phyloP scores from a whole-genome alignment of 2,329 filamentous ascomycete species.

The Ceratocystis ficicola region DNA sequence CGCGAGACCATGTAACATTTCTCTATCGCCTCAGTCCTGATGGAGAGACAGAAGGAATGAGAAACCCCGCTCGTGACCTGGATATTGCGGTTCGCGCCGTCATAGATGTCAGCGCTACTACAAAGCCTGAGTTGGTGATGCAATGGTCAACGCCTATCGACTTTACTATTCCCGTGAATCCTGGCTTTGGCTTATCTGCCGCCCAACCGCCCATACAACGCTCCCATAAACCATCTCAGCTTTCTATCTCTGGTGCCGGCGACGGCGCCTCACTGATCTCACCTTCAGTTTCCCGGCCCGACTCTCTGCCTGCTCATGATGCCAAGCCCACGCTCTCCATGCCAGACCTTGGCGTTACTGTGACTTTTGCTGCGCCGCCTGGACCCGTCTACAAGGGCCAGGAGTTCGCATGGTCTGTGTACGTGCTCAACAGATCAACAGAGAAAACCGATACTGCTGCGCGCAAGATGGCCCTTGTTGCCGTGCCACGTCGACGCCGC shows the following conservation, averaged over 20 bases:
- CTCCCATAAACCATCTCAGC: slow-evolving; percentile 49
- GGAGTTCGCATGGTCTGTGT: slow-evolving; percentile 59
- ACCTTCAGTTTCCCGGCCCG: slow-evolving; percentile 45
- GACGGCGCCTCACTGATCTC: slow-evolving; percentile 42
- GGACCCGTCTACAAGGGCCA: slow-evolving; percentile 48
- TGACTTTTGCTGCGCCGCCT: slow-evolving; percentile 56
- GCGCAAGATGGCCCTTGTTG: slow-evolving; percentile 58
- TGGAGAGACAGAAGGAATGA: slow-evolving; percentile 36
- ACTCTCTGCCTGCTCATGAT: slow-evolving; percentile 40
- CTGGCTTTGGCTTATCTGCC: slow-evolving; percentile 44
- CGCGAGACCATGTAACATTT: slow-evolving; percentile 64
- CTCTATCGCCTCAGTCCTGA: slow-evolving; percentile 54
- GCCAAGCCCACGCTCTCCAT: slow-evolving; percentile 40
- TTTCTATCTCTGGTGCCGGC: slow-evolving; percentile 46
- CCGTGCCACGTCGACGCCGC: slow-evolving; percentile 52
- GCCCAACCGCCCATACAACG: slow-evolving; percentile 48
- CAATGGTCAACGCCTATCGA: slow-evolving; percentile 58
- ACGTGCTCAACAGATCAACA: slow-evolving; percentile 60
- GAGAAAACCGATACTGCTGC: slow-evolving; percentile 32
- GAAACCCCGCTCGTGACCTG: slow-evolving; percentile 41
- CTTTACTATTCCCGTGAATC: slow-evolving; percentile 54
- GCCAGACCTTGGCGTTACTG: slow-evolving; percentile 57
- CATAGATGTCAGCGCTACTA: slow-evolving; percentile 42
- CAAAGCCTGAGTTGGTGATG: slow-evolving; percentile 50
- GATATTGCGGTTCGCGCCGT: slow-evolving; percentile 51